Conservation (phyloP, 2,329 filamentous ascomycete genomes). For the Claviceps digitariae region DNA sequence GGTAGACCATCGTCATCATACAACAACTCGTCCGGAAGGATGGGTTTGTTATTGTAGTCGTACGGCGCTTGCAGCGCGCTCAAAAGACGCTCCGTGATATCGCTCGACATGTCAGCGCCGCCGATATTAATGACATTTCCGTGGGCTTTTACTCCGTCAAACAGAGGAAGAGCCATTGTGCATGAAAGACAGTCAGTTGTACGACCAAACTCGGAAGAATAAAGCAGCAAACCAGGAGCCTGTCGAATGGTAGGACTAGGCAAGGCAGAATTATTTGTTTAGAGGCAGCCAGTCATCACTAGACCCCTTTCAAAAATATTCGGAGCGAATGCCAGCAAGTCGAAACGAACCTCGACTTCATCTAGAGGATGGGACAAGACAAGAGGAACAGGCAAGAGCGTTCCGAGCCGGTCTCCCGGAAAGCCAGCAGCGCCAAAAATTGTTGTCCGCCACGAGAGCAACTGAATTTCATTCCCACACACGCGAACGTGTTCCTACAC, state of each 20-base stretch:
- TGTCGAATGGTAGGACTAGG: too few relatives aligned
- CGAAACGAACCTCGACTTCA: background rate
- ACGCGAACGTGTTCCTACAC: background rate
- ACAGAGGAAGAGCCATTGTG: background rate
- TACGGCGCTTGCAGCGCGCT: slow-evolving; percentile 13
- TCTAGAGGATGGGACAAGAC: background rate
- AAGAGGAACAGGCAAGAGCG: background rate
- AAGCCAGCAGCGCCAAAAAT: background rate
- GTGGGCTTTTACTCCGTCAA: slow-evolving; percentile 8
- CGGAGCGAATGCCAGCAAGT: background rate
- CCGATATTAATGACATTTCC: slow-evolving; percentile 26
- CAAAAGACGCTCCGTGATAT: slow-evolving; percentile 16
- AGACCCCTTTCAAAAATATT: background rate
- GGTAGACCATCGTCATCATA: slow-evolving; percentile 24
- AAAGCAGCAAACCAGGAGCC: background rate
- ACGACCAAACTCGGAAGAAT: background rate
- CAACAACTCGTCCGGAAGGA: slow-evolving; percentile 26
- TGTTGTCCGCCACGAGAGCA: background rate
- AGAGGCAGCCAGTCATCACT: background rate
- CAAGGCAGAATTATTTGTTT: background rate
- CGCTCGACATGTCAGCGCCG: slow-evolving; percentile 19
- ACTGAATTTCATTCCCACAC: background rate
- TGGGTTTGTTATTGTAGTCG: slow-evolving; percentile 13
- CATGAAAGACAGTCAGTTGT: background rate
- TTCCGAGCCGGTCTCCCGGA: background rate